Conservation (phyloP, 306 rosid genomes). For the Potentilla sterilis region DNA sequence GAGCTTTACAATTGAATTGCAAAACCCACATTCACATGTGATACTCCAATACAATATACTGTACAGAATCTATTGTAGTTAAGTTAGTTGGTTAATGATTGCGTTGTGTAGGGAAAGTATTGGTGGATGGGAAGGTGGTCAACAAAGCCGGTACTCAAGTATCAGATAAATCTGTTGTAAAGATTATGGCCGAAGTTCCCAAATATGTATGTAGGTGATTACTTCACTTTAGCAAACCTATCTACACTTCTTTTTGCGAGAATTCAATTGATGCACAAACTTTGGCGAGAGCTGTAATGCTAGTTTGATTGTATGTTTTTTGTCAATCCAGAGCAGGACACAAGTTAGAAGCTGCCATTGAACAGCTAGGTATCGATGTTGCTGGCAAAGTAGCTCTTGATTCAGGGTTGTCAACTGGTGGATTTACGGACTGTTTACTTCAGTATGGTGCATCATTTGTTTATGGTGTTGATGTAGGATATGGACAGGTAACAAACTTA, state of each 20-base stretch:
- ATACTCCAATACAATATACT: background rate
- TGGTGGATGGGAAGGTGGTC: conserved; percentile 76
- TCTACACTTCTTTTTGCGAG: conserved; percentile 21
- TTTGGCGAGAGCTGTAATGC: conserved; percentile 18
- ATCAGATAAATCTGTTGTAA: conserved; percentile 69
- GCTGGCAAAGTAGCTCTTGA: conserved; percentile 85
- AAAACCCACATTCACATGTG: background rate
- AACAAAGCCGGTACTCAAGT: conserved; percentile 83
- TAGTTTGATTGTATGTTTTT: conserved; percentile 6
- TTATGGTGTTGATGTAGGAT: conserved; percentile 93
- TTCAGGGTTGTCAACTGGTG: conserved; percentile 95
- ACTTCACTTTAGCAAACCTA: conserved; percentile 27
- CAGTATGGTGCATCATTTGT: conserved; percentile 88
- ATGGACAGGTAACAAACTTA: conserved; percentile 71
- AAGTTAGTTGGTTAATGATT: background rate
- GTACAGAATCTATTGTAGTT: background rate
- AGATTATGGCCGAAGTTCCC: conserved; percentile 83
- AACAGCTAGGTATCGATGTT: conserved; percentile 68
- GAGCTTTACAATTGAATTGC: conserved; percentile 13
- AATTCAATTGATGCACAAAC: background rate
- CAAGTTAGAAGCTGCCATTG: conserved; percentile 94
- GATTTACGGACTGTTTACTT: conserved; percentile 92
- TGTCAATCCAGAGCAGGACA: conserved; percentile 68
- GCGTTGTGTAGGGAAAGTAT: conserved; percentile 68
- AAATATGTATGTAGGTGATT: conserved; percentile 99